A percentile compares a stretch with the other conserved stretches of the same genome.
Evolutionary conservation across 176 grass and related monocot genomes (phyloP).

Genomic region (Eleusine coracana): DNA sequence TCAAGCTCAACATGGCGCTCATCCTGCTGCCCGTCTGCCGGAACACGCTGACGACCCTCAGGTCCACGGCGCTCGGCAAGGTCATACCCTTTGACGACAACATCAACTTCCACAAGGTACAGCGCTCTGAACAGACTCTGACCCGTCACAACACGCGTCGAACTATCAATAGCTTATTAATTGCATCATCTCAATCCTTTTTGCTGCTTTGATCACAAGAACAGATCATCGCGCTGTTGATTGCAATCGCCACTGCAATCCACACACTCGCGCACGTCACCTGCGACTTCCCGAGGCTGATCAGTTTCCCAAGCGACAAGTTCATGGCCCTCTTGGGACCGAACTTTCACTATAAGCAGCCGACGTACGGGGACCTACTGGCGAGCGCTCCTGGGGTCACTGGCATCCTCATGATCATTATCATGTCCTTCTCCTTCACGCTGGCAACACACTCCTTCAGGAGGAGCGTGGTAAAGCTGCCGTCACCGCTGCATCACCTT

Average conservation of each 20-base stretch:
- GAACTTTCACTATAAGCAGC: conserved; percentile 75
- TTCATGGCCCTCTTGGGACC: conserved; percentile 66
- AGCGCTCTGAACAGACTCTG: conserved; percentile 12
- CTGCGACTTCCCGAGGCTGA: conserved; percentile 90
- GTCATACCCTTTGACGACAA: conserved; percentile 95
- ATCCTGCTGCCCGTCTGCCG: conserved; percentile 94
- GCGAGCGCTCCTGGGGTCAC: conserved; percentile 76
- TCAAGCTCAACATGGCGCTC: conserved; percentile 98
- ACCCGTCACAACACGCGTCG: neutral
- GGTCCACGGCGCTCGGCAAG: conserved; percentile 62
- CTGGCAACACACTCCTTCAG: conserved; percentile 83
- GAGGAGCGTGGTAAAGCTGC: conserved; percentile 89
- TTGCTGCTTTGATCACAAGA: neutral
- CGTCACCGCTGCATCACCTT: conserved; percentile 86
- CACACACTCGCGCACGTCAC: conserved; percentile 83
- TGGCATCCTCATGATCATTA: conserved; percentile 91
- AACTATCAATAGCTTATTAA: neutral
- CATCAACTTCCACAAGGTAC: conserved; percentile 98
- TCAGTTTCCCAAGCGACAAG: conserved; percentile 62
- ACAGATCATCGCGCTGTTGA: conserved; percentile 61
- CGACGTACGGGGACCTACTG: conserved; percentile 72
- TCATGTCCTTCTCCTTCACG: conserved; percentile 98
- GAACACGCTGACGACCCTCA: conserved; percentile 87
- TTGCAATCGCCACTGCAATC: conserved; percentile 64
- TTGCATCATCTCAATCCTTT: neutral